Evolutionary conservation across 1,139 yeast species (phyloP).

Genomic region (Nadsonia starkeyi-henricii): DNA sequence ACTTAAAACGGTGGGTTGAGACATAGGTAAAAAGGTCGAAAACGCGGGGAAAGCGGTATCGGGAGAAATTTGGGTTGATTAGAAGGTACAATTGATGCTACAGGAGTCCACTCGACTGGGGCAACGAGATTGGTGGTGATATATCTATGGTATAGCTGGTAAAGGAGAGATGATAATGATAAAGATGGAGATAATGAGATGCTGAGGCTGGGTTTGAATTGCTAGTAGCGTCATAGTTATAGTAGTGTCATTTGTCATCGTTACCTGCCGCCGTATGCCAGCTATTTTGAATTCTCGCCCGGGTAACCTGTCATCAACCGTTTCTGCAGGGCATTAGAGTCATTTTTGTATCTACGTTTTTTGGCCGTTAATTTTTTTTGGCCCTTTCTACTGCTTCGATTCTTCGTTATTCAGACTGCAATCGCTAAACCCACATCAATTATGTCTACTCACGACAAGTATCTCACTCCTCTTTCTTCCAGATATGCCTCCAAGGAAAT

Average conservation of each 20-base stretch:
- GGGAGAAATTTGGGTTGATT: neutral
- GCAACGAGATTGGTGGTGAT: neutral
- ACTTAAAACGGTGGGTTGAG: slow-evolving; percentile 23
- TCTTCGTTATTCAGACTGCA: neutral
- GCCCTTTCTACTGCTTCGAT: neutral
- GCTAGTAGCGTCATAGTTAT: too few species aligned
- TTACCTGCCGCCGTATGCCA: too few species aligned
- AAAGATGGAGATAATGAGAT: too few species aligned
- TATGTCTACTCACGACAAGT: slow-evolving; percentile 26
- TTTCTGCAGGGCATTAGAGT: neutral
- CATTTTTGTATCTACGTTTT: neutral
- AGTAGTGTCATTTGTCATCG: too few species aligned
- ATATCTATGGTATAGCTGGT: too few species aligned
- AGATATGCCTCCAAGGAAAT: slow-evolving; percentile 97
- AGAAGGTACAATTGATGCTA: slow-evolving; percentile 2
- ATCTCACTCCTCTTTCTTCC: slow-evolving; percentile 85
- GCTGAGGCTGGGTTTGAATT: too few species aligned
- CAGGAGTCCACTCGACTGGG: slow-evolving; percentile 15
- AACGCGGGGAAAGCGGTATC: neutral
- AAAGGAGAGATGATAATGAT: too few species aligned
- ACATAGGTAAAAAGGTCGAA: neutral
- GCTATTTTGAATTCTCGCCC: too few species aligned
- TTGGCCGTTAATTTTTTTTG: neutral
- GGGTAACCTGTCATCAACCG: neutral
- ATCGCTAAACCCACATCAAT: slow-evolving; percentile 1